Percentiles rank a stretch among this genome's conserved stretches.
phyloP scores from a whole-genome alignment of 495 filamentous ascomycete species.

The Annulohypoxylon bovei region DNA sequence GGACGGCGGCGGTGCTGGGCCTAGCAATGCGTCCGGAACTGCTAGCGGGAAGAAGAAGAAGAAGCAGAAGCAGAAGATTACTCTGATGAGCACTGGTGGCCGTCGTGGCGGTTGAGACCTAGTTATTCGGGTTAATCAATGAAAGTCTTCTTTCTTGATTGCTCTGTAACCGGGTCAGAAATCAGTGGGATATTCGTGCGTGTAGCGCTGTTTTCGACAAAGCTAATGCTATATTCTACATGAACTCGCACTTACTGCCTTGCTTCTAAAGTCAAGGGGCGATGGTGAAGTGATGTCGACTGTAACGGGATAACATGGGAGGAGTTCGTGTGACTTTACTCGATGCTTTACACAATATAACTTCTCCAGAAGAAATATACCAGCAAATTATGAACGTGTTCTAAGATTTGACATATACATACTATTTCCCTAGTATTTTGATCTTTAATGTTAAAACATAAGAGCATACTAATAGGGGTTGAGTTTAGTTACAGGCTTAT shows the following conservation, averaged over 20 bases:
- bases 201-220: constrained; percentile 1
- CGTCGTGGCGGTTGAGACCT: constrained; percentile 44
- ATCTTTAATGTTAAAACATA: background rate
- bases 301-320: background rate
- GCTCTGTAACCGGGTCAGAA: background rate
- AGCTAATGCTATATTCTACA: background rate
- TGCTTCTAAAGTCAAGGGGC: background rate
- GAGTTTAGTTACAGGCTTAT: background rate
- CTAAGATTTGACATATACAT: background rate
- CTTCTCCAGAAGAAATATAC: constrained; percentile 1
- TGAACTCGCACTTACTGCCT: background rate
- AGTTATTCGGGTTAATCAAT: background rate
- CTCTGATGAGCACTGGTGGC: constrained; percentile 83
- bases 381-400: background rate
- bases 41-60: constrained; percentile 80
- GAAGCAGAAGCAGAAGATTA: constrained; percentile 95
- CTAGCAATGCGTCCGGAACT: constrained; percentile 36
- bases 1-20: constrained; percentile 42
- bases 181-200: background rate
- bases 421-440: background rate
- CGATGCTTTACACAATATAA: constrained; percentile 5
- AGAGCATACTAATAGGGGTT: background rate
- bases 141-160: background rate
- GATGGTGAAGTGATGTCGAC: background rate
- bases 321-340: background rate